These are phyloP conservation scores for Blastobotrys apis DNA, from an alignment of 1,139 yeast species.

Conservation along the genomic window DNA sequence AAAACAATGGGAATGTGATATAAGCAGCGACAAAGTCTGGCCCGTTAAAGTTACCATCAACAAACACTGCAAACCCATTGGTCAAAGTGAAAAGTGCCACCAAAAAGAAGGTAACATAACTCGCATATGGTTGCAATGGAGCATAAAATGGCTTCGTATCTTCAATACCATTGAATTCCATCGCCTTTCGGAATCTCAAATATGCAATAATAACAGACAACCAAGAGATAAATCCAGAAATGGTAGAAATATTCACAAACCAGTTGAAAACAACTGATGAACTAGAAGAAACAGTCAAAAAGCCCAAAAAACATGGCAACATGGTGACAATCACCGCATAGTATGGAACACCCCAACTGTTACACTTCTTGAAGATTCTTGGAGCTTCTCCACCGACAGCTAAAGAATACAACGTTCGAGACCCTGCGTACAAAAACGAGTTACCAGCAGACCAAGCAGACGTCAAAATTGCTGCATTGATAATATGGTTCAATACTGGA, in stretches of 20 bases:
- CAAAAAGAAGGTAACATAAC: conserved; percentile 44
- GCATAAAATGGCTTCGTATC: conserved; percentile 42
- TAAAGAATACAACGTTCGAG: conserved; percentile 52
- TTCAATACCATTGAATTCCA: conserved; percentile 30
- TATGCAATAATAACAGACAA: conserved; percentile 47
- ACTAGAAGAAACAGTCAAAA: conserved; percentile 33
- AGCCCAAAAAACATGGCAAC: conserved; percentile 46
- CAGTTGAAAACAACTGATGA: conserved; percentile 48
- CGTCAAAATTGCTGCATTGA: conserved; percentile 51
- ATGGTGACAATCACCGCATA: conserved; percentile 40
- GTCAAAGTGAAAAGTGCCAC: conserved; percentile 49
- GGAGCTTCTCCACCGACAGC: conserved; percentile 52
- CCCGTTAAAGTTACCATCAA: conserved; percentile 48
- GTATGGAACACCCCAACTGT: conserved; percentile 50
- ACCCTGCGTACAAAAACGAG: conserved; percentile 53
- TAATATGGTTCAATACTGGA: conserved; percentile 30
- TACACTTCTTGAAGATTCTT: conserved; percentile 44
- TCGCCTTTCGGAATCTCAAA: conserved; percentile 49
- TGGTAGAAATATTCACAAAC: conserved; percentile 52
- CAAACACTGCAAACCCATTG: conserved; percentile 68
- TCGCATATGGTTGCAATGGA: conserved; percentile 45
- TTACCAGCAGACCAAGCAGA: conserved; percentile 54
- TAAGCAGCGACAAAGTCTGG: conserved; percentile 50
- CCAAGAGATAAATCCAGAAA: conserved; percentile 54
- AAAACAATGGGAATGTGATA: conserved; percentile 46